phyloP scores from a whole-genome alignment of 371 early-diverging fungal species.

The Mucor saturninus region DNA sequence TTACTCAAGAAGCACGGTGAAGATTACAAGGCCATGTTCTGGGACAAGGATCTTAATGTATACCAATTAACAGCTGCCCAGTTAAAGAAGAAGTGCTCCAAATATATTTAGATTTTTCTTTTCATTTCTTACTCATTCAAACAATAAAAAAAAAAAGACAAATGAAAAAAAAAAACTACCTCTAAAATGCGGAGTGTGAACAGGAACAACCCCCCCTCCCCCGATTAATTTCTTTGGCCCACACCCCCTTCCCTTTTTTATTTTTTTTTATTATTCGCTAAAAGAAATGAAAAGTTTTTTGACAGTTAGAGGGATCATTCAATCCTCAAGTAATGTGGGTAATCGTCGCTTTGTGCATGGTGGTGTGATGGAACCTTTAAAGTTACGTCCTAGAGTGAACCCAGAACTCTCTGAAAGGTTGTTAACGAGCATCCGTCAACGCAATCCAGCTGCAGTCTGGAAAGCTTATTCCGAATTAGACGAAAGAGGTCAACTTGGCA shows the following conservation, averaged over 20 bases:
- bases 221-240: too few relatives aligned
- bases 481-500: conserved; percentile 24
- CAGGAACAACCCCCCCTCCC: too few relatives aligned
- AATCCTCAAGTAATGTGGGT: background rate
- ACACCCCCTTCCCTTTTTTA: too few relatives aligned
- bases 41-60: conserved; percentile 83
- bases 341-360: conserved; percentile 9
- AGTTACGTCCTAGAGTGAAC: conserved; percentile 17
- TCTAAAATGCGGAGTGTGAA: too few relatives aligned
- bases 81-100: conserved; percentile 67
- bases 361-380: conserved; percentile 16
- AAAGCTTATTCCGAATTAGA: conserved; percentile 38
- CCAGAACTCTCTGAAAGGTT: conserved; percentile 21
- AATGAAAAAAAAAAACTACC: too few relatives aligned
- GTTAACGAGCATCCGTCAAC: conserved; percentile 35
- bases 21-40: conserved; percentile 86
- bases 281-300: conserved; percentile 2
- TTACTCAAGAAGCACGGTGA: conserved; percentile 81
- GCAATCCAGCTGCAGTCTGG: conserved; percentile 45
- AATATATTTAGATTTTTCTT: conserved; percentile 21
- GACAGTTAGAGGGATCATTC: conserved; percentile 4
- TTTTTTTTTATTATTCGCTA: background rate
- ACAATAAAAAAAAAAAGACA: background rate
- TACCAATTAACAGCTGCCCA: conserved; percentile 84
- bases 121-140: background rate